Base-by-base conservation (phyloP, 1,284 basidiomycete genomes). In the Phaffia rhodozyma region DNA sequence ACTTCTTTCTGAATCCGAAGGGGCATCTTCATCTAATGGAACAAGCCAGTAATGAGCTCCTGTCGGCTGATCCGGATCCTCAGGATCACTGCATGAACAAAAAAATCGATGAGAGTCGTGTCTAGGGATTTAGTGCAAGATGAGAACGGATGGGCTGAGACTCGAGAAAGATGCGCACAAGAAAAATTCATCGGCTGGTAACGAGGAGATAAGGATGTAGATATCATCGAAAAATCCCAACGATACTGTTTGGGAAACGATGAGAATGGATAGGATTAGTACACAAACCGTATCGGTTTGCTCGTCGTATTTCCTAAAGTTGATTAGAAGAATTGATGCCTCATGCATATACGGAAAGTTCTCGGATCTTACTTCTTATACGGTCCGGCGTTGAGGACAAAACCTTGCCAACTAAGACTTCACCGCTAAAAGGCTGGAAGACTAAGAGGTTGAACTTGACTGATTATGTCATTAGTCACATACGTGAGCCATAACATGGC, bases 181-280 rank as follows among this genome's bases (percentile, higher is more conserved):
- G 89, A 65, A 55, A 58, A 60, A 65, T 25, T 65, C 66, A 62
- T 74, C 72, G 9, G 89, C 50, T 83, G 84, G 77, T 81, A 93
- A 62, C 77, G 81, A 43, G 76, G 77, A 53, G 79, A 87, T 72
- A 0, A 76, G 77, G 56, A 97, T 82, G 72, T 90, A 89, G 49
- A 97, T 86, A 71, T 97, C 92, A 73, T 94, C 89, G 72, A 97
- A 98, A 78, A 98, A 97, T 20, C 86, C 87, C 48, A 96, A 76
- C 9, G 87, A 85, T 43, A 97, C 91, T 94, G 70, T 43, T 60
- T 50, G 34, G 20, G 34, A 61, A 43, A n/a, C 16, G 21, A 32
- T 51, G 57, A 63, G 55, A 7, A 52, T 62, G 58, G 62, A 49
- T 48, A 32, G 13, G 54, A 23, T 55, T 48, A 58, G 50, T 5